Percentiles rank a stretch among this genome's conserved stretches.
These are phyloP conservation scores for Glarea lozoyensis DNA, from an alignment of 495 filamentous ascomycete species.

Conservation along the genomic window DNA sequence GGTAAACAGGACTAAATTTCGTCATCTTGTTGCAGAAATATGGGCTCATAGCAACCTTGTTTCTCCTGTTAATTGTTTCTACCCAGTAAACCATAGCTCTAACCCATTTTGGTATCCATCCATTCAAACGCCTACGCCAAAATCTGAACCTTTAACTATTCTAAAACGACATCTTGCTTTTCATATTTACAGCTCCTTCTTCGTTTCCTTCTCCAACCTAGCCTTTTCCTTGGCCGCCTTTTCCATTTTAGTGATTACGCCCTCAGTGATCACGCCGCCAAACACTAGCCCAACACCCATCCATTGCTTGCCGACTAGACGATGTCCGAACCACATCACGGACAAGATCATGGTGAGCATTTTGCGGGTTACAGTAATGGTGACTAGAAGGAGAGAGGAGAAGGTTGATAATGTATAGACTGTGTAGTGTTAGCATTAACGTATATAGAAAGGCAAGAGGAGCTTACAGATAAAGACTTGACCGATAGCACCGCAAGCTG, in stretches of 20 bases:
- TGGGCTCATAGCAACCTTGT: too few species aligned
- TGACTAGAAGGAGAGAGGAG: conserved; percentile 84
- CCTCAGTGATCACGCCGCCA: conserved; percentile 90
- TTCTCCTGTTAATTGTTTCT: too few species aligned
- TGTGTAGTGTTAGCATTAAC: conserved; percentile 23
- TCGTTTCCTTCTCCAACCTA: conserved; percentile 38
- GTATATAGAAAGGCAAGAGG: conserved; percentile 1
- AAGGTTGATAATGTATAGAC: conserved; percentile 90
- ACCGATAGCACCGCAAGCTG: conserved; percentile 84
- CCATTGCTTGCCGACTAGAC: conserved; percentile 77
- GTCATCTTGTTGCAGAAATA: too few species aligned
- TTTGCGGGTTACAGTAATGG: conserved; percentile 93
- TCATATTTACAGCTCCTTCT: conserved; percentile 14
- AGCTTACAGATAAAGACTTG: conserved; percentile 88
- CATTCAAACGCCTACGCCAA: too few species aligned
- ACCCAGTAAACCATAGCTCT: too few species aligned
- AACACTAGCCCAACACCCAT: conserved; percentile 88
- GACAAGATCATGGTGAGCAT: conserved; percentile 98
- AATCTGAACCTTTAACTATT: too few species aligned
- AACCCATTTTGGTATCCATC: too few species aligned
- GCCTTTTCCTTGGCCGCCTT: conserved; percentile 74
- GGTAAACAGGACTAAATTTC: too few species aligned
- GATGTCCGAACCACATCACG: conserved; percentile 90
- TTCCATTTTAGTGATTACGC: conserved; percentile 67
- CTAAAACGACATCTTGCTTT: too few species aligned